These are phyloP conservation scores for Solanum hybrid DNA, from an alignment of 305 asterid species.

Conservation along the genomic window DNA sequence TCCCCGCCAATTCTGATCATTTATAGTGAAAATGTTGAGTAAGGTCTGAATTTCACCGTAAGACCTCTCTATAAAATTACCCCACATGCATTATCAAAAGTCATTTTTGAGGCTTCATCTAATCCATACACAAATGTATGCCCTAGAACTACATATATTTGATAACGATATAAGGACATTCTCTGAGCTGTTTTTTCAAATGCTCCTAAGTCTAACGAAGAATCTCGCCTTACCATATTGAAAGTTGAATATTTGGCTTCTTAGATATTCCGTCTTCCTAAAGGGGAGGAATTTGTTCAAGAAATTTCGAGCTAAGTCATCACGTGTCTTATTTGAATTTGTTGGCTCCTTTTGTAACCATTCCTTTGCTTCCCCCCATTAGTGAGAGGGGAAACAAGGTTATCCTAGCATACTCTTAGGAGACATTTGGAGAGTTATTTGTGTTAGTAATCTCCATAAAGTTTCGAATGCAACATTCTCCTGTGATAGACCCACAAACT, in stretches of 20 bases:
- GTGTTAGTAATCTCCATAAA: background rate
- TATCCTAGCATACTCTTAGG: background rate
- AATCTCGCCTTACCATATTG: background rate
- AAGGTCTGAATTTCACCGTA: background rate
- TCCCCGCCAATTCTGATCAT: background rate
- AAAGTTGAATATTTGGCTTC: background rate
- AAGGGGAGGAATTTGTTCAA: background rate
- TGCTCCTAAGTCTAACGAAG: background rate
- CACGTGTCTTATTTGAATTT: background rate
- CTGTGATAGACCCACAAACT: background rate
- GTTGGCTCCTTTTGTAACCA: background rate
- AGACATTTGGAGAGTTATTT: background rate
- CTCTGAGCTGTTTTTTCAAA: background rate
- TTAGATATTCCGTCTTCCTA: background rate
- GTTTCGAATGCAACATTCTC: background rate
- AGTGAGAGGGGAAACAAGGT: background rate
- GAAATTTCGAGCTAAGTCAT: background rate
- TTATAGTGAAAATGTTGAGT: background rate
- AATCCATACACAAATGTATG: background rate
- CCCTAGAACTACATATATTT: background rate
- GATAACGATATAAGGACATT: background rate
- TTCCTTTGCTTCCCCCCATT: background rate
- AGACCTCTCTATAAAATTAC: background rate
- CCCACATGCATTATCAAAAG: background rate
- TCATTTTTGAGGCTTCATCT: background rate